Conservation (phyloP, 768 basidiomycete species). For the Ramaria sp. region DNA sequence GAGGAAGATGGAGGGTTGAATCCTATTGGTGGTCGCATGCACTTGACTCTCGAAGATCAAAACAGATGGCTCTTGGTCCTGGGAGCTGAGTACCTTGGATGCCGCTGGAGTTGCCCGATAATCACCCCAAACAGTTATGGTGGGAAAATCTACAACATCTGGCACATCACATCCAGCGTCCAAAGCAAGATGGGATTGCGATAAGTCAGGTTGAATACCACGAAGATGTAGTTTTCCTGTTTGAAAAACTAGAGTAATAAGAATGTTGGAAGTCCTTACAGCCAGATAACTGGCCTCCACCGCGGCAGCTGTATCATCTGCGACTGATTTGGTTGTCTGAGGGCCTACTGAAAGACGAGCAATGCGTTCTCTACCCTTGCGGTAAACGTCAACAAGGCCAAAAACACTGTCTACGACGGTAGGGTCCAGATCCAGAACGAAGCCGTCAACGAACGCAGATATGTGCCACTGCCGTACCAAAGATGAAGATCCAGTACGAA, state of each 20-base stretch:
- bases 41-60: constrained; percentile 82
- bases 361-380: constrained; percentile 68
- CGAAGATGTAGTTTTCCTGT: constrained; percentile 79
- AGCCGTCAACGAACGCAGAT: constrained; percentile 67
- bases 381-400: constrained; percentile 79
- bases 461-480: constrained; percentile 47
- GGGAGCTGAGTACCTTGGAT: constrained; percentile 24
- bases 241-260: constrained; percentile 61
- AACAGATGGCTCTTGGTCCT: constrained; percentile 36
- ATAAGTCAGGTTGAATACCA: constrained; percentile 31
- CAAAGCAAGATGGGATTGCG: constrained; percentile 28
- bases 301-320: constrained; percentile 2
- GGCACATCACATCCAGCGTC: constrained; percentile 40
- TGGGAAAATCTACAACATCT: constrained; percentile 64
- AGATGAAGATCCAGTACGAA: constrained; percentile 43
- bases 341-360: constrained; percentile 38
- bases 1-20: constrained; percentile 73
- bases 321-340: not conserved
- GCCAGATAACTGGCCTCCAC: constrained; percentile 22
- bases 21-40: constrained; percentile 77
- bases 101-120: constrained; percentile 50
- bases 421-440: constrained; percentile 76
- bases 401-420: constrained; percentile 69
- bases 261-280: constrained; percentile 47
- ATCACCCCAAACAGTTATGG: constrained; percentile 74